Conservation (phyloP, 2,329 filamentous ascomycete genomes). For the Cladophialophora chaetospira region DNA sequence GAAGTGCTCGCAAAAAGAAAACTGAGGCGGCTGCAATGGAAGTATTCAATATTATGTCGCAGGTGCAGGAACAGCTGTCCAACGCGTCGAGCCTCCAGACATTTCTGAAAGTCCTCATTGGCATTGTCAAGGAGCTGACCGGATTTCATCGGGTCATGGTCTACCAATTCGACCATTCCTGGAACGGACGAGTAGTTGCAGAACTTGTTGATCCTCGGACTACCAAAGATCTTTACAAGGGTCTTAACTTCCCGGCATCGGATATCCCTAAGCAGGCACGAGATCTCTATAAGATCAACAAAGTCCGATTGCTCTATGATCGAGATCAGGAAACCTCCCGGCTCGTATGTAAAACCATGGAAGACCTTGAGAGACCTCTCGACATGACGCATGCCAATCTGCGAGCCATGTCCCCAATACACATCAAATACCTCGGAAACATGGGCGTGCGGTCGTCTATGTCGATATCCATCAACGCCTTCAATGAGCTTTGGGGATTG, state of each 20-base stretch:
- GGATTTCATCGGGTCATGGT: conserved; percentile 93
- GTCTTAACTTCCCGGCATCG: conserved; percentile 82
- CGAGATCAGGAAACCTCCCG: conserved; percentile 77
- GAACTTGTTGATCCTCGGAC: conserved; percentile 79
- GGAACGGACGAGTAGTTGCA: conserved; percentile 84
- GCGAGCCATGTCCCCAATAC: conserved; percentile 86
- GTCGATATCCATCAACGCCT: conserved; percentile 90
- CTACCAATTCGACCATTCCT: conserved; percentile 81
- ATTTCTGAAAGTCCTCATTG: conserved; percentile 79
- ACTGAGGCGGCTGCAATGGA: conserved; percentile 89
- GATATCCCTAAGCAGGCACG: conserved; percentile 84
- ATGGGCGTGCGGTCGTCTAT: conserved; percentile 94
- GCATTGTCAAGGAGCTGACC: conserved; percentile 84
- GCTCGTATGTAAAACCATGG: conserved; percentile 73
- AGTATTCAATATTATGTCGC: conserved; percentile 87
- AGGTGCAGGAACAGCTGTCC: conserved; percentile 84
- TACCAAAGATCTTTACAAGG: conserved; percentile 82
- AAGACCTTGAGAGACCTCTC: conserved; percentile 73
- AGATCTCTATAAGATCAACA: conserved; percentile 88
- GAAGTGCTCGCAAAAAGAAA: conserved; percentile 72
- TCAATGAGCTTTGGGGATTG: conserved; percentile 81
- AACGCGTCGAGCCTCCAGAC: conserved; percentile 68
- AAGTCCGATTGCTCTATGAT: conserved; percentile 84
- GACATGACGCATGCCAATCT: conserved; percentile 85
- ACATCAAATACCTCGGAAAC: conserved; percentile 81